Evolutionary conservation across 352 stramenopile genomes (phyloP).

Genomic region (Pythium vanterpoolii): DNA sequence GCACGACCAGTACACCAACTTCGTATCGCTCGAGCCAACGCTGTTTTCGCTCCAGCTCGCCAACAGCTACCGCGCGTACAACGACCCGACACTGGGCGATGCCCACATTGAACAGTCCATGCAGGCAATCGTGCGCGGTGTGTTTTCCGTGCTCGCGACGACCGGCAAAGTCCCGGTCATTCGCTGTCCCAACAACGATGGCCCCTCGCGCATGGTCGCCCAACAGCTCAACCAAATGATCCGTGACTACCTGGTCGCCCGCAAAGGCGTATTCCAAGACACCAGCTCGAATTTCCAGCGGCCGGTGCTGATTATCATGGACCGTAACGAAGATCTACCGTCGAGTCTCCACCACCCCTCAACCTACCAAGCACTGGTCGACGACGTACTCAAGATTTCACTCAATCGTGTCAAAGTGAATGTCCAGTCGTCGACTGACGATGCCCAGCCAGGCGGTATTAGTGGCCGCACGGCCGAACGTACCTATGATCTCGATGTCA

Average conservation of each 20-base stretch:
- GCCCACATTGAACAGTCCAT: conserved; percentile 80
- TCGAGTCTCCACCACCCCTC: conserved; percentile 95
- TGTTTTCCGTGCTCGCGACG: conserved; percentile 95
- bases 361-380: conserved; percentile 92
- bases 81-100: conserved; percentile 82
- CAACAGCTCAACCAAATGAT: conserved; percentile 89
- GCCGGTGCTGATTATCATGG: conserved; percentile 96
- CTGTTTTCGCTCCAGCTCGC: conserved; percentile 94
- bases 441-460: neutral
- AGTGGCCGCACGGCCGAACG: conserved; percentile 45
- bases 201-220: conserved; percentile 95
- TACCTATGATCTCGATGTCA: conserved; percentile 80
- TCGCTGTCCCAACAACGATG: conserved; percentile 90
- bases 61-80: conserved; percentile 93
- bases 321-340: conserved; percentile 96
- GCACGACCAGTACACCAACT: conserved; percentile 97
- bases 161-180: conserved; percentile 94
- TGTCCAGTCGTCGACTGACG: conserved; percentile 47
- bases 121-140: conserved; percentile 55
- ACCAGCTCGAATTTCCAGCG: conserved; percentile 66
- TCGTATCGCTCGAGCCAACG: conserved; percentile 93
- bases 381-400: conserved; percentile 95
- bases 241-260: conserved; percentile 65
- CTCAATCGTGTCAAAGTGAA: conserved; percentile 96
- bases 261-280: conserved; percentile 69